Percentiles rank a stretch among this genome's conserved stretches.
phyloP scores from a whole-genome alignment of 2,329 filamentous ascomycete species.

The Aspergillus pseudonomiae region DNA sequence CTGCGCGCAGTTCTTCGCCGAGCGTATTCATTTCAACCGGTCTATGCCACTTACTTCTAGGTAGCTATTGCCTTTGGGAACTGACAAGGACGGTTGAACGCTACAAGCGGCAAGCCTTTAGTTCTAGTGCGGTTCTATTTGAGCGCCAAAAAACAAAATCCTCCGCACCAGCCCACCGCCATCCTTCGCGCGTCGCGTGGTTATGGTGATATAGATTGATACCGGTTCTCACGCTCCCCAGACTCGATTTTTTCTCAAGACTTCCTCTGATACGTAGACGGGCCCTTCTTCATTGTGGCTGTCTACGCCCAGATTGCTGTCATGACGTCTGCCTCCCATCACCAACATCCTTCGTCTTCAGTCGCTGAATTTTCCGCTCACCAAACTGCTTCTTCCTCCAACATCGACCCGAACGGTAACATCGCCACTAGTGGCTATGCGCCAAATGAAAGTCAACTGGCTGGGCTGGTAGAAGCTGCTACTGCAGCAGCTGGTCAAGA shows the following conservation, averaged over 20 bases:
- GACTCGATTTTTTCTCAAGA: background rate
- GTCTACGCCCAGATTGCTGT: background rate
- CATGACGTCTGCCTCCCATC: slow-evolving; percentile 35
- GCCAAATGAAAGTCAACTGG: slow-evolving; percentile 47
- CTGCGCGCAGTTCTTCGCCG: background rate
- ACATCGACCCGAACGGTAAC: slow-evolving; percentile 35
- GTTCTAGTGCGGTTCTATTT: background rate
- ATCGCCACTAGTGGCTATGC: slow-evolving; percentile 34
- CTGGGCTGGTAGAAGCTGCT: slow-evolving; percentile 50
- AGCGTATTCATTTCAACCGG: background rate
- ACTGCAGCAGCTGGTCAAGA: slow-evolving; percentile 48
- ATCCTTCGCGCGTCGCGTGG: background rate
- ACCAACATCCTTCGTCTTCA: slow-evolving; percentile 34
- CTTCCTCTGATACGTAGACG: background rate
- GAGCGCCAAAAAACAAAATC: background rate
- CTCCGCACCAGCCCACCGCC: background rate
- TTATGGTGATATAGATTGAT: background rate
- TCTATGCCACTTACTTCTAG: background rate
- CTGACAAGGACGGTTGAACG: background rate
- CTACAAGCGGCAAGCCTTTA: background rate
- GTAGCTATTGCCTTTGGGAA: background rate
- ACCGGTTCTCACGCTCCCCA: background rate
- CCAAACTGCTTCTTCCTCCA: slow-evolving; percentile 28
- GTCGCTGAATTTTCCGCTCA: slow-evolving; percentile 31
- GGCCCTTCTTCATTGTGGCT: background rate